Conservation (phyloP, 192 early-diverging fungal genomes). For the Coemansia sp. region DNA sequence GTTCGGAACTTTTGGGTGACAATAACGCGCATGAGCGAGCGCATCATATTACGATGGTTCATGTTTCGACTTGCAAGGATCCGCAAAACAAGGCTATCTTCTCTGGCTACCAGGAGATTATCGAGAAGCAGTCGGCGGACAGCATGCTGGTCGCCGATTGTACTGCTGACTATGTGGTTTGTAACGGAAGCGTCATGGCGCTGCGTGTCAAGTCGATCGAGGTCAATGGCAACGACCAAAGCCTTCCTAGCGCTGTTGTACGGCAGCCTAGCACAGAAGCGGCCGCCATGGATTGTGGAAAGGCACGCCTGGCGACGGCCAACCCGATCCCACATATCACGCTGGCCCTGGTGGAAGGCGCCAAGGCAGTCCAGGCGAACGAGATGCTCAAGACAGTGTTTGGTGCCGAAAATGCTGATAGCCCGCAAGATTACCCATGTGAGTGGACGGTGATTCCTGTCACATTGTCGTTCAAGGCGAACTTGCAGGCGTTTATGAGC, state of each 20-base stretch:
- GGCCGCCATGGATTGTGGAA: neutral
- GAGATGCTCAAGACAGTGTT: slow-evolving; percentile 46
- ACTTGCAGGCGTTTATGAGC: slow-evolving; percentile 30
- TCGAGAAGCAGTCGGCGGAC: slow-evolving; percentile 19
- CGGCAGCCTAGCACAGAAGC: neutral
- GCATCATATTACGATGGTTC: slow-evolving; percentile 62
- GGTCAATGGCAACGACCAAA: neutral
- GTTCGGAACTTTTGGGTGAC: slow-evolving; percentile 10
- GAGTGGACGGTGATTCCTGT: slow-evolving; percentile 48
- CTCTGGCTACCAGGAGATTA: slow-evolving; percentile 26
- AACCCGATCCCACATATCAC: slow-evolving; percentile 54
- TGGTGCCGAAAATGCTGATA: slow-evolving; percentile 35
- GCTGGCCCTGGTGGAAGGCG: slow-evolving; percentile 22
- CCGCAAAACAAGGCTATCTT: slow-evolving; percentile 31
- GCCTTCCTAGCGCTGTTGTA: slow-evolving; percentile 17
- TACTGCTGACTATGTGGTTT: slow-evolving; percentile 59
- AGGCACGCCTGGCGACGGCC: slow-evolving; percentile 1
- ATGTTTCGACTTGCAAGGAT: slow-evolving; percentile 27
- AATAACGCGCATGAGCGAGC: slow-evolving; percentile 10
- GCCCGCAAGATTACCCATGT: slow-evolving; percentile 18
- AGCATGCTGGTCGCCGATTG: slow-evolving; percentile 26
- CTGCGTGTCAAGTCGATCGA: slow-evolving; percentile 35
- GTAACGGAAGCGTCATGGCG: slow-evolving; percentile 49
- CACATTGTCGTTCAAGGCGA: slow-evolving; percentile 35
- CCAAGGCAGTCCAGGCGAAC: slow-evolving; percentile 42